phyloP scores from a whole-genome alignment of 176 grass and related monocot species.

The Stipa capillata region DNA sequence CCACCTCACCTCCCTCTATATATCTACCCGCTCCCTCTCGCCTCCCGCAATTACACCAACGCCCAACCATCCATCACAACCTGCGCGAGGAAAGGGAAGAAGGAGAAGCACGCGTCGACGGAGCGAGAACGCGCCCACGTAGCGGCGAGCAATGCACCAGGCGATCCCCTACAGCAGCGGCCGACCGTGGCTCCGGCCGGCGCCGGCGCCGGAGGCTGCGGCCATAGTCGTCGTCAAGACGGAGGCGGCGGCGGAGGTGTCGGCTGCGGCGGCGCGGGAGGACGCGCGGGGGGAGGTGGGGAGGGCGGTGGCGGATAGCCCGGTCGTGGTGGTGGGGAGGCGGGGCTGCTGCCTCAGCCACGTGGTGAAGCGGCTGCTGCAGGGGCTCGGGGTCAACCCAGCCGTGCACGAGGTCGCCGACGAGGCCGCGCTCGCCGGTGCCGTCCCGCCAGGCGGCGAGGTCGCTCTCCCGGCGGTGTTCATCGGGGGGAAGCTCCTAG shows the following conservation, averaged over 20 bases:
- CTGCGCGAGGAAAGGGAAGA: not conserved
- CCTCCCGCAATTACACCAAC: slow-evolving; percentile 1
- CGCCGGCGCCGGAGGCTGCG: not conserved
- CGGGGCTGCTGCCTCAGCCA: slow-evolving; percentile 84
- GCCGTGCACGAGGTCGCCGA: slow-evolving; percentile 73
- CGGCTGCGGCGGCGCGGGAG: too few relatives aligned
- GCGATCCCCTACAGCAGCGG: slow-evolving; percentile 68
- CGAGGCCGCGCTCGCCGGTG: slow-evolving; percentile 37
- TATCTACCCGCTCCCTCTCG: not conserved
- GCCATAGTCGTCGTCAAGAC: slow-evolving; percentile 10
- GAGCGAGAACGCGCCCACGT: not conserved
- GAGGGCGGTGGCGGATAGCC: slow-evolving; percentile 65
- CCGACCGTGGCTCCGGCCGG: slow-evolving; percentile 31
- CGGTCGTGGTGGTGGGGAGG: slow-evolving; percentile 69
- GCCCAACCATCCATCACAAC: slow-evolving; percentile 10
- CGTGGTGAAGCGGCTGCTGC: slow-evolving; percentile 74
- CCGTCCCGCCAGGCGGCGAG: slow-evolving; percentile 8
- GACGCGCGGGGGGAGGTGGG: not conserved
- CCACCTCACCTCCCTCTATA: slow-evolving; percentile 34
- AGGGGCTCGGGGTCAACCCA: slow-evolving; percentile 85
- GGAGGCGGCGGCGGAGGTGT: not conserved
- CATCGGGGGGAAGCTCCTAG: slow-evolving; percentile 69
- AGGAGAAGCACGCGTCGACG: too few relatives aligned
- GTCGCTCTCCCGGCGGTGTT: slow-evolving; percentile 59
- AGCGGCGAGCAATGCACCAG: slow-evolving; percentile 47